Percentiles rank a stretch among this genome's conserved stretches.
Conservation (phyloP, 2,329 filamentous ascomycete species). For the Cadophora luteo-olivacea region DNA sequence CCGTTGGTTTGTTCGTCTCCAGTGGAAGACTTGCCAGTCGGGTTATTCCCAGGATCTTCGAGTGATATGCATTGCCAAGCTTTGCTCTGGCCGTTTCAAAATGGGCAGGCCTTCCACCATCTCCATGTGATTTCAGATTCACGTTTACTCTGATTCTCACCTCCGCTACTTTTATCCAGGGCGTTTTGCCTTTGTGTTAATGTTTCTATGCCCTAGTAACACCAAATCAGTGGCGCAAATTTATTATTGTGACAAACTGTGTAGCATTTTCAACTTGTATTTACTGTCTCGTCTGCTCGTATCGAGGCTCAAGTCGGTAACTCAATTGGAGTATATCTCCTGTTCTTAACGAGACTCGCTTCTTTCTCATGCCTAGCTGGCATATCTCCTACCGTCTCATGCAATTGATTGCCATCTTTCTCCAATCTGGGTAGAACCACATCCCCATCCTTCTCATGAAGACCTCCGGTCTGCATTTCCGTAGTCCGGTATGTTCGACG, state of each 20-base stretch:
- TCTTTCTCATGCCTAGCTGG: constrained; percentile 18
- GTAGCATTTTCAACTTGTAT: neutral
- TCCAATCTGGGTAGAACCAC: neutral
- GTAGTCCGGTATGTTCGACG: constrained; percentile 15
- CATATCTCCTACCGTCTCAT: constrained; percentile 17
- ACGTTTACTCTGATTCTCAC: neutral
- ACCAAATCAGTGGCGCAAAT: no score
- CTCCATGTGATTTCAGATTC: neutral
- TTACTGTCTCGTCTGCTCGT: neutral
- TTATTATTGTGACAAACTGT: neutral
- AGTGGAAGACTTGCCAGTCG: neutral
- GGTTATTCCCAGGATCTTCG: neutral
- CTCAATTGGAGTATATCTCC: constrained; percentile 14
- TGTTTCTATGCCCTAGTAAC: neutral
- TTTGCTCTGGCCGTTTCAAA: neutral
- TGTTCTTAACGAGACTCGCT: constrained; percentile 8
- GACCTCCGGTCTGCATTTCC: constrained; percentile 21
- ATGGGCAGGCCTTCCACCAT: neutral
- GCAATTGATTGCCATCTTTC: constrained; percentile 19
- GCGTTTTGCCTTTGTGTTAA: neutral
- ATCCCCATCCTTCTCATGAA: constrained; percentile 22
- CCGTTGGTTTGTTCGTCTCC: constrained; percentile 1
- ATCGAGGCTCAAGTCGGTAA: neutral
- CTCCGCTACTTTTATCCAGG: neutral
- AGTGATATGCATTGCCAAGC: constrained; percentile 15